Evolutionary conservation across 257 asterid species (phyloP).

Genomic region (Parsonsia alboflavescens): DNA sequence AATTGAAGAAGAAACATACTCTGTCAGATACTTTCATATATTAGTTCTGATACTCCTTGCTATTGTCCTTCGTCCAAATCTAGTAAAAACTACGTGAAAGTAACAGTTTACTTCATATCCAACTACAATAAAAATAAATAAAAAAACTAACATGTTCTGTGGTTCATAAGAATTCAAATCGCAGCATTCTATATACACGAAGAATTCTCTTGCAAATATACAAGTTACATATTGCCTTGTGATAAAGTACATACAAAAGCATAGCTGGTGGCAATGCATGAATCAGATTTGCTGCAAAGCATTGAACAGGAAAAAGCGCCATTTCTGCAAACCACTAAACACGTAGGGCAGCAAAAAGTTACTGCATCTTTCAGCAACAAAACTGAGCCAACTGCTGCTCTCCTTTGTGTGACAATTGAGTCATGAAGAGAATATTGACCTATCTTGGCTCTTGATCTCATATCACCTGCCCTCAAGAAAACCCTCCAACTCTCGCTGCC

Average conservation of each 20-base stretch:
- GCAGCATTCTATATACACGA: conserved; percentile 42
- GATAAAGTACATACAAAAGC: conserved; percentile 43
- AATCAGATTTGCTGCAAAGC: conserved; percentile 32
- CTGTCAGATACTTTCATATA: background rate
- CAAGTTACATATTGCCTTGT: conserved; percentile 49
- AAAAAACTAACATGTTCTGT: conserved; percentile 16
- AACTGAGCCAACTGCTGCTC: conserved; percentile 30
- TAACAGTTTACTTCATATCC: background rate
- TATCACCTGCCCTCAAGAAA: conserved; percentile 59
- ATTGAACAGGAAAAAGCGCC: conserved; percentile 21
- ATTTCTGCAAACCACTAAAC: conserved; percentile 26
- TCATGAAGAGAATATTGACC: conserved; percentile 16
- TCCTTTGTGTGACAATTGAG: conserved; percentile 27
- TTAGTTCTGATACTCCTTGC: background rate
- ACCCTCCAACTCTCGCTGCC: conserved; percentile 70
- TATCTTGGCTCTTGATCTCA: conserved; percentile 7
- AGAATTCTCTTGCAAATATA: conserved; percentile 50
- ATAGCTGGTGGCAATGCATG: conserved; percentile 38
- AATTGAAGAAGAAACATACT: background rate
- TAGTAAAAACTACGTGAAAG: conserved; percentile 7
- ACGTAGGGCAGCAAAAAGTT: conserved; percentile 31
- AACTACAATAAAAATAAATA: background rate
- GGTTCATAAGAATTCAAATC: conserved; percentile 24
- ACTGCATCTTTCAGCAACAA: conserved; percentile 30
- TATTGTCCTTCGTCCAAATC: conserved; percentile 6